Evolutionary conservation across 2,329 filamentous ascomycete genomes (phyloP).

Genomic region (Aspergillus awamori): DNA sequence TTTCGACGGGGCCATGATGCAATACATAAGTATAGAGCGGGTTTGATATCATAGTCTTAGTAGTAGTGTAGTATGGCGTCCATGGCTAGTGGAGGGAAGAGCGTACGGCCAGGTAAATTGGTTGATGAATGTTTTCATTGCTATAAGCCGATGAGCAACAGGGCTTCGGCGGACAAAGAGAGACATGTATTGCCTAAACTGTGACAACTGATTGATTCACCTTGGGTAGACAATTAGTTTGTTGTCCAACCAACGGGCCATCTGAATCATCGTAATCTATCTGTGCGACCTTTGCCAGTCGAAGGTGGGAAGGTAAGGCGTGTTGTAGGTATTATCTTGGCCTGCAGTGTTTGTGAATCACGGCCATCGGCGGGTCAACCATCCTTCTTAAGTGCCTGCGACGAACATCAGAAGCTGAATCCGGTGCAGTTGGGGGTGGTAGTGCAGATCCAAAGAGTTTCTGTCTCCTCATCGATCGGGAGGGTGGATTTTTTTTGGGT

Average conservation of each 20-base stretch:
- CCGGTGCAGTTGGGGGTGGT: not conserved
- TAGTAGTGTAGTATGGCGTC: not conserved
- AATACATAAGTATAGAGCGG: not conserved
- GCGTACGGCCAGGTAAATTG: no score
- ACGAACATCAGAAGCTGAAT: not conserved
- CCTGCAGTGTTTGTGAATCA: not conserved
- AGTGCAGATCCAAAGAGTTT: no score
- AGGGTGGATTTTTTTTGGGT: not conserved
- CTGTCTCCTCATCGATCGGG: not conserved
- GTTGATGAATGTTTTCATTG: not conserved
- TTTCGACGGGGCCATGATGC: constrained; percentile 5
- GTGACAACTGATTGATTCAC: not conserved
- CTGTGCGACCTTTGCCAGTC: constrained; percentile 4
- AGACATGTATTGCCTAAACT: not conserved
- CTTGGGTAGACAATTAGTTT: constrained; percentile 6
- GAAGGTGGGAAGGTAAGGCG: constrained; percentile 5
- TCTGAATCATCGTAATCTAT: not conserved
- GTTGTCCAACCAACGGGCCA: constrained; percentile 4
- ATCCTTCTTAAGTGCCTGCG: not conserved
- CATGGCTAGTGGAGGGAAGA: not conserved
- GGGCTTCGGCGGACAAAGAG: not conserved
- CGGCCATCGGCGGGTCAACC: not conserved
- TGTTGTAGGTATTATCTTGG: not conserved
- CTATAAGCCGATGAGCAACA: not conserved
- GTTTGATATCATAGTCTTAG: not conserved